Conservation (phyloP, 1,284 basidiomycete genomes). For the Kwoniella shivajii region DNA sequence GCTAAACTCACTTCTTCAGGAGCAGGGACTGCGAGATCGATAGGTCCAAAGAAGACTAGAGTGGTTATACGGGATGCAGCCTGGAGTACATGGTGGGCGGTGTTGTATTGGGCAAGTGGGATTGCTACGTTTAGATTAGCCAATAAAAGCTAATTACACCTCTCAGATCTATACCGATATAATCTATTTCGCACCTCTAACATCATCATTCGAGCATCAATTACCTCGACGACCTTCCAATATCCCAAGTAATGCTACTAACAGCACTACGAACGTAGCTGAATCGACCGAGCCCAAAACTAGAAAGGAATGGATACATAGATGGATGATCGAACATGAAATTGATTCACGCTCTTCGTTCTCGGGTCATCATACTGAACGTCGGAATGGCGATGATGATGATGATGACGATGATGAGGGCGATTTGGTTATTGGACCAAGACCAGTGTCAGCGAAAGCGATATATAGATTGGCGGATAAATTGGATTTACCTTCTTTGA, state of each 20-base stretch:
- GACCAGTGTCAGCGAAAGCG: slow-evolving; percentile 84
- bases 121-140: not conserved
- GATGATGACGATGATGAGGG: not conserved
- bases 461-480: slow-evolving; percentile 85
- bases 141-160: not conserved
- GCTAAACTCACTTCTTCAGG: not conserved
- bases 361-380: not conserved
- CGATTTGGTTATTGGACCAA: slow-evolving; percentile 56
- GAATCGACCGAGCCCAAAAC: slow-evolving; percentile 10
- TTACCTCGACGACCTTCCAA: not conserved
- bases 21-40: slow-evolving; percentile 1
- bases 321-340: slow-evolving; percentile 43
- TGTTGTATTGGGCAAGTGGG: slow-evolving; percentile 73
- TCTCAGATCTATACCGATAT: slow-evolving; percentile 77
- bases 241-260: not conserved
- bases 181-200: slow-evolving; percentile 79
- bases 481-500: slow-evolving; percentile 48
- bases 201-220: slow-evolving; percentile 59
- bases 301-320: slow-evolving; percentile 44
- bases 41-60: slow-evolving; percentile 59
- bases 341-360: slow-evolving; percentile 11
- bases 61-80: slow-evolving; percentile 75
- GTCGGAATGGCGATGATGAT: not conserved
- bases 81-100: slow-evolving; percentile 77
- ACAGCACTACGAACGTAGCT: slow-evolving; percentile 2